Conservation (phyloP, 164 flowering plant genomes). For the Aristolochia fimbriata region DNA sequence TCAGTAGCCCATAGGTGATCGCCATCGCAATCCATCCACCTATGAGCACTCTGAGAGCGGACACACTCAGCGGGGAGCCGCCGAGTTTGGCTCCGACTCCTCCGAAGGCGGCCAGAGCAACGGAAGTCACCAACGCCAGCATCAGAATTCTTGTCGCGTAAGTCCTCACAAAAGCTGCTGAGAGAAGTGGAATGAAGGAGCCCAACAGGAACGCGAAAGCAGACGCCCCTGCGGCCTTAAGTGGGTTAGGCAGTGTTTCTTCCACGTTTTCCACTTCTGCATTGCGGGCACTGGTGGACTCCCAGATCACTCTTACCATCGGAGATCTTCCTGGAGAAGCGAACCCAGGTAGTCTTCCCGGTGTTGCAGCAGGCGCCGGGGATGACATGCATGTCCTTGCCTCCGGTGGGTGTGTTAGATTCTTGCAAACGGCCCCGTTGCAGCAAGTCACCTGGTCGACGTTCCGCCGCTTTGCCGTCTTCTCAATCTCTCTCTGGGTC, state of each 20-base stretch:
- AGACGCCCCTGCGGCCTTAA: constrained; percentile 43
- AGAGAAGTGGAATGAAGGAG: constrained; percentile 29
- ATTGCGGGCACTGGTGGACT: background rate
- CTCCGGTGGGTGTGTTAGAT: background rate
- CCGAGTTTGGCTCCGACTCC: constrained; percentile 45
- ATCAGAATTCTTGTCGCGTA: constrained; percentile 13
- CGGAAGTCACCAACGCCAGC: constrained; percentile 24
- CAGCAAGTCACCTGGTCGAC: background rate
- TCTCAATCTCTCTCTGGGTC: constrained; percentile 45
- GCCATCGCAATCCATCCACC: constrained; percentile 66
- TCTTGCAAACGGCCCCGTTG: background rate
- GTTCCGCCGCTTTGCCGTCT: constrained; percentile 1
- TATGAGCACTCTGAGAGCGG: constrained; percentile 34
- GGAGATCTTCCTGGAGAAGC: constrained; percentile 19
- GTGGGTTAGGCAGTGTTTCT: constrained; percentile 30
- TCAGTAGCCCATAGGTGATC: constrained; percentile 35
- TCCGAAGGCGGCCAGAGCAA: constrained; percentile 36
- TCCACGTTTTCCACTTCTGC: background rate
- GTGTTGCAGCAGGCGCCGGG: background rate
- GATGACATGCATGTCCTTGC: background rate
- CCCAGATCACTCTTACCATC: constrained; percentile 11
- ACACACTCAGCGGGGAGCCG: constrained; percentile 23
- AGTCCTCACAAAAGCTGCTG: constrained; percentile 16
- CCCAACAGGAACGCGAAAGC: constrained; percentile 40
- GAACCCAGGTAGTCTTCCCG: constrained; percentile 2